Conservation (phyloP, 345 rosid species). For the Camelina hispida region DNA sequence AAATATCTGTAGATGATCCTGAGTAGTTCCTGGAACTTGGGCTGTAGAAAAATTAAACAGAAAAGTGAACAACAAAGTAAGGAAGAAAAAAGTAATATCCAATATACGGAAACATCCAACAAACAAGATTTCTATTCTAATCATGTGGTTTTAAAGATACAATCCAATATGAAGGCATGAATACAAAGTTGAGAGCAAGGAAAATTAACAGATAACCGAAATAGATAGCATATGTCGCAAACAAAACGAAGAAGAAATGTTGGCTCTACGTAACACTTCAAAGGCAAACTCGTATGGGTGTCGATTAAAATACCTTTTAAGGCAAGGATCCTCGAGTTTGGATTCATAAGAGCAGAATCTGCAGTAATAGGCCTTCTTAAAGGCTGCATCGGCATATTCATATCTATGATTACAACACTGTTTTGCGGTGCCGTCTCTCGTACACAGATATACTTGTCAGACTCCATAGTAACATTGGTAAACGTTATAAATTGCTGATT, state of each 20-base stretch:
- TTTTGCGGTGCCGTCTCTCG: constrained; percentile 88
- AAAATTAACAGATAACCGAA: neutral
- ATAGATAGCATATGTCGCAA: constrained; percentile 18
- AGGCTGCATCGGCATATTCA: constrained; percentile 89
- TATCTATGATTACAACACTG: constrained; percentile 79
- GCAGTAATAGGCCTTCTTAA: constrained; percentile 85
- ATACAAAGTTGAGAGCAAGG: neutral
- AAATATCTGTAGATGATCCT: constrained; percentile 98
- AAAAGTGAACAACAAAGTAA: constrained; percentile 16
- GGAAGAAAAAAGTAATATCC: constrained; percentile 2
- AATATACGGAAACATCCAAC: neutral
- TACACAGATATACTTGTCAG: constrained; percentile 87
- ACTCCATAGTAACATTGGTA: constrained; percentile 85
- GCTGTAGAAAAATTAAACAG: constrained; percentile 56
- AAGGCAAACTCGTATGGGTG: neutral
- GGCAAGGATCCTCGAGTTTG: constrained; percentile 82
- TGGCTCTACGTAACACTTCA: neutral
- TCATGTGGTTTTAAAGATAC: neutral
- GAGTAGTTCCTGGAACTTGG: constrained; percentile 93
- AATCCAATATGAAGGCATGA: neutral
- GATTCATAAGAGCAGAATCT: constrained; percentile 84
- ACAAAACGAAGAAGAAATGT: neutral
- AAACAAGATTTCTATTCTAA: constrained; percentile 19
- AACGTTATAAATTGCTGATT: constrained; percentile 78
- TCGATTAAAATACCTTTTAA: constrained; percentile 60